These are phyloP conservation scores for Phaffomyces thermotolerans DNA, from an alignment of 805 yeast genomes.

Conservation along the genomic window DNA sequence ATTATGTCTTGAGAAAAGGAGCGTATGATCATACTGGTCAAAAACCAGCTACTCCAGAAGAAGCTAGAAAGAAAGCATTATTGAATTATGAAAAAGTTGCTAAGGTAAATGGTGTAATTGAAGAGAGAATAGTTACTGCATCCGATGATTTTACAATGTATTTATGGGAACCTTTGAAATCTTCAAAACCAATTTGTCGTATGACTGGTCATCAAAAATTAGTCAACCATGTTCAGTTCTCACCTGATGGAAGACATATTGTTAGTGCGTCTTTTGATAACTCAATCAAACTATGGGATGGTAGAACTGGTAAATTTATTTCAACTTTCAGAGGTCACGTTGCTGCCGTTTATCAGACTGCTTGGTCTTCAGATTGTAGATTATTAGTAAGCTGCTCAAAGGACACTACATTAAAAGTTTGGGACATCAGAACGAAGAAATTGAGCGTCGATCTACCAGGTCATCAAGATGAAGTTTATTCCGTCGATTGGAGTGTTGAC, in stretches of 20 bases:
- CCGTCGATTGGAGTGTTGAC: slow-evolving; percentile 97
- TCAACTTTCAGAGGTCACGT: slow-evolving; percentile 95
- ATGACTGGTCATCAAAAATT: slow-evolving; percentile 98
- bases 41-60: slow-evolving; percentile 37
- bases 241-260: slow-evolving; percentile 88
- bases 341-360: slow-evolving; percentile 94
- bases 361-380: slow-evolving; percentile 96
- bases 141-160: slow-evolving; percentile 98
- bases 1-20: slow-evolving; percentile 79
- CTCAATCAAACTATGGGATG: slow-evolving; percentile 94
- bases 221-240: slow-evolving; percentile 91
- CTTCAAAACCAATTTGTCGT: slow-evolving; percentile 78
- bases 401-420: slow-evolving; percentile 91
- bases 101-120: slow-evolving; percentile 46
- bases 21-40: slow-evolving; percentile 71
- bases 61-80: slow-evolving; percentile 40
- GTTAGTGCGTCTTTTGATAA: slow-evolving; percentile 95
- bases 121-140: slow-evolving; percentile 91
- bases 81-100: slow-evolving; percentile 51
- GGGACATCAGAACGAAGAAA: slow-evolving; percentile 88
- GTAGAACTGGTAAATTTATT: slow-evolving; percentile 80
- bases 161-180: slow-evolving; percentile 84
- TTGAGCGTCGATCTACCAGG: slow-evolving; percentile 90
- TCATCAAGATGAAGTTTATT: slow-evolving; percentile 90
- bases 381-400: slow-evolving; percentile 88